Base-by-base conservation (phyloP, 2,329 filamentous ascomycete species). In the Sarocladiaceae sp. region DNA sequence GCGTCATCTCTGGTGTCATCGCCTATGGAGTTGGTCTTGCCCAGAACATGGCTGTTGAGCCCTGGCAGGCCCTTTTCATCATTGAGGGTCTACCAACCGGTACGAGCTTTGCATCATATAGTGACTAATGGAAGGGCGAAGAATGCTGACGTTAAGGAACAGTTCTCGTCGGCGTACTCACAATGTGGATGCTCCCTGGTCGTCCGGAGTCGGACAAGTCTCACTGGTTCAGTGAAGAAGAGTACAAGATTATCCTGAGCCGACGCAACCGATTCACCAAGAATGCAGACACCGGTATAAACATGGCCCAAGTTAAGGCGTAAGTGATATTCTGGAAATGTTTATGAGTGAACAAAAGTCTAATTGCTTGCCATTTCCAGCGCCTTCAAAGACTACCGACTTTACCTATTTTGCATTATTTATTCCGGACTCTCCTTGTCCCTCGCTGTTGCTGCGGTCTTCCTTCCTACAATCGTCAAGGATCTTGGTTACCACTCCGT, bases 401-500 rank as follows among this genome's bases (percentile, higher is more conserved):
- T 57, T 3, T 57, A 56, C 15, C 54, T 56, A 8, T 57, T 56
- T 31, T 52, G 55, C 23, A 23, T 56, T 13, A 55, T 57, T 13
- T 56, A 57, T 35, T 57, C 56, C 10, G 54, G 52, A 3, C 54
- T 57, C 6, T 54, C 54, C 5, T 26, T 57, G 1, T 57, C 55
- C 3, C 47, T 57, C 1, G 55, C 55, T 4, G 55, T 57, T 18
- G 55, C 55, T 4, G 54, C 55, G 13, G 54, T 55, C 13, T 57
- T 57, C 36, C 50, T 57, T 2, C 55, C 55, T 4, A 57, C 55
- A 10, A 54, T 57, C 26, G 53, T 57, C 26, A 54, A 55, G 29
- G 55, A 57, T 31, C 51, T 57, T 8, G 55, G 55, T 12, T 57
- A 57, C 36, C 55, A 57, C 20, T 55, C 55, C 5, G 55, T 57